A percentile compares a stretch with the other conserved stretches of the same genome.
Conservation (phyloP, 768 basidiomycete genomes). For the Lactarius sp. region DNA sequence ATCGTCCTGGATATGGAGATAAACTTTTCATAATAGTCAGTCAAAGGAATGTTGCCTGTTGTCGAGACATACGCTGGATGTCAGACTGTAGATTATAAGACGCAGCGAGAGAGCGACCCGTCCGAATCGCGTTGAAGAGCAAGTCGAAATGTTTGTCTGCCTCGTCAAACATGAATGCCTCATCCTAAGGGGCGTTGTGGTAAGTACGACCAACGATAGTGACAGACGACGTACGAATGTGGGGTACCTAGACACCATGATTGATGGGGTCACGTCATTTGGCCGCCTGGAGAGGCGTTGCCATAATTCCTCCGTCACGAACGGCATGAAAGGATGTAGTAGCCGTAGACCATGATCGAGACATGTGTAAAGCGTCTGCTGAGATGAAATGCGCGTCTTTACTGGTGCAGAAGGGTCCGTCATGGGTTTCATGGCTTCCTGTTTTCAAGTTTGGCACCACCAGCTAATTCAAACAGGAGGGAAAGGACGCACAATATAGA, state of each 20-base stretch:
- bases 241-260: conserved; percentile 88
- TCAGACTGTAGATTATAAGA: conserved; percentile 85
- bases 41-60: not conserved
- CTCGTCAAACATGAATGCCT: conserved; percentile 48
- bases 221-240: conserved; percentile 50
- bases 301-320: conserved; percentile 98
- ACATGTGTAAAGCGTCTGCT: conserved; percentile 94
- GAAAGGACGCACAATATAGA: conserved; percentile 74
- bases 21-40: conserved; percentile 46
- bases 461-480: not conserved
- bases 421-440: conserved; percentile 99
- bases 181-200: conserved; percentile 42
- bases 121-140: conserved; percentile 71
- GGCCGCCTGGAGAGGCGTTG: conserved; percentile 87
- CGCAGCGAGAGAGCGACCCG: conserved; percentile 80
- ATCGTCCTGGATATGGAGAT: conserved; percentile 63
- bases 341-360: conserved; percentile 86
- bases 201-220: not conserved
- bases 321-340: conserved; percentile 98
- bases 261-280: conserved; percentile 75
- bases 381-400: conserved; percentile 70
- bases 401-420: conserved; percentile 70
- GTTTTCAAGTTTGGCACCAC: conserved; percentile 13
- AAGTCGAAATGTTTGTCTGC: conserved; percentile 85
- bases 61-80: conserved; percentile 58